These are phyloP conservation scores for Tagetes erecta DNA, from an alignment of 129 eudicot species.

Conservation along the genomic window DNA sequence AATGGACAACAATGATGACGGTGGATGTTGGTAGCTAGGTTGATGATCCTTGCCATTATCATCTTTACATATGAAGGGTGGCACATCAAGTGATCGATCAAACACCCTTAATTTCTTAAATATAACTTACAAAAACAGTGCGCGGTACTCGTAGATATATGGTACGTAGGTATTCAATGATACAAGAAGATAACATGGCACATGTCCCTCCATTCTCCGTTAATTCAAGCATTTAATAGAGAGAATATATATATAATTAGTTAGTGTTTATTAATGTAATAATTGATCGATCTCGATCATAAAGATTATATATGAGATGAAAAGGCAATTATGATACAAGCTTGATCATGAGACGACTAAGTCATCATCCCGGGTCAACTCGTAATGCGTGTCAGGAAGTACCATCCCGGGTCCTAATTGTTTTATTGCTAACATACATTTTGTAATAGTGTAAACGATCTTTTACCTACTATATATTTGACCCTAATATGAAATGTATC, in stretches of 20 bases:
- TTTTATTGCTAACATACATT: too few species aligned
- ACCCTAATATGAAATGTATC: too few species aligned
- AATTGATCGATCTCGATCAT: too few species aligned
- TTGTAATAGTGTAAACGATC: too few species aligned
- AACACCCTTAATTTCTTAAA: not conserved
- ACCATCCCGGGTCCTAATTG: too few species aligned
- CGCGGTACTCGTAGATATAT: constrained; percentile 12
- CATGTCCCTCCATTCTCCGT: constrained; percentile 28
- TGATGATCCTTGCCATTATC: constrained; percentile 17
- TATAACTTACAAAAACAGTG: constrained; percentile 21
- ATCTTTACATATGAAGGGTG: constrained; percentile 13
- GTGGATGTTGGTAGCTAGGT: constrained; percentile 36
- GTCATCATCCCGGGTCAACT: too few species aligned
- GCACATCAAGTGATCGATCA: constrained; percentile 16
- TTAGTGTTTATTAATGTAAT: too few species aligned
- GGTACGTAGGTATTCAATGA: constrained; percentile 32
- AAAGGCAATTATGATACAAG: constrained; percentile 18
- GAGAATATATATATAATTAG: not conserved
- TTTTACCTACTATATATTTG: too few species aligned
- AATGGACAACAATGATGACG: constrained; percentile 31
- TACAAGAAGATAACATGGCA: constrained; percentile 27
- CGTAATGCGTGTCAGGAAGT: too few species aligned
- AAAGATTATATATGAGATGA: too few species aligned
- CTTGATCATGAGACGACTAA: not conserved
- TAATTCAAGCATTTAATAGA: not conserved